Base-by-base conservation (phyloP, 345 rosid genomes). In the Trapa incisa region DNA sequence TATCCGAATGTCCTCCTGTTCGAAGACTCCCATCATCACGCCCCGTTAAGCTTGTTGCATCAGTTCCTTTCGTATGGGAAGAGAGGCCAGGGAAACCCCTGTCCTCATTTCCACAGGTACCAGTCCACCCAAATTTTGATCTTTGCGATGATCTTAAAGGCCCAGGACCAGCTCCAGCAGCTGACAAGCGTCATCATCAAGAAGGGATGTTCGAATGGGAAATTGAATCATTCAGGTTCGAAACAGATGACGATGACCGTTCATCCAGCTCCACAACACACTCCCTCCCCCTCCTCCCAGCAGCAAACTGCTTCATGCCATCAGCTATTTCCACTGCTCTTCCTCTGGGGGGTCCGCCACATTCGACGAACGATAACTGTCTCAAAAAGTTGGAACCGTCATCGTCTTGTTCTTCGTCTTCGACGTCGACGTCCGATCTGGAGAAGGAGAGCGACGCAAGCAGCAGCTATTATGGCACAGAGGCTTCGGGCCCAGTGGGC, bases 401-500 rank as follows among this genome's bases (percentile, higher is more conserved):
- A 62, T 80, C 60, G 4, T 54, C 60, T 54, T n/a, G 7, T 22
- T n/a, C 84, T 16, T 81, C 43, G 43, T 41, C 29, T 22, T 22
- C 29, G 29, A 22, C 29, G 29, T 22, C 29, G 0, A 22, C 93
- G 4, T 88, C 87, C 37, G 77, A 71, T 82, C 83, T 84, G 14
- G 89, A 86, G 72, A 74, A 81, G 47, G 86, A 84, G 66, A 78
- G 83, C 70, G 88, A 83, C 73, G 81, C 73, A 15, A 81, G 87
- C 82, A 92, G 96, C 29, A 22, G 29, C 29, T 22, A 22, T 75
- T 82, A 83, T 74, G 86, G 73, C 62, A 85, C 91, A 0, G 85
- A 90, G 64, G 72, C 73, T 48, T 79, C 96, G 50, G 83, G 88
- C 76, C 89, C 79, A 15, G 88, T 75, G 69, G 96, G 97, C 47